A percentile compares a stretch with the other conserved stretches of the same genome.
phyloP scores from a whole-genome alignment of 129 eudicot genomes.

The Ambrosia artemisiifolia region DNA sequence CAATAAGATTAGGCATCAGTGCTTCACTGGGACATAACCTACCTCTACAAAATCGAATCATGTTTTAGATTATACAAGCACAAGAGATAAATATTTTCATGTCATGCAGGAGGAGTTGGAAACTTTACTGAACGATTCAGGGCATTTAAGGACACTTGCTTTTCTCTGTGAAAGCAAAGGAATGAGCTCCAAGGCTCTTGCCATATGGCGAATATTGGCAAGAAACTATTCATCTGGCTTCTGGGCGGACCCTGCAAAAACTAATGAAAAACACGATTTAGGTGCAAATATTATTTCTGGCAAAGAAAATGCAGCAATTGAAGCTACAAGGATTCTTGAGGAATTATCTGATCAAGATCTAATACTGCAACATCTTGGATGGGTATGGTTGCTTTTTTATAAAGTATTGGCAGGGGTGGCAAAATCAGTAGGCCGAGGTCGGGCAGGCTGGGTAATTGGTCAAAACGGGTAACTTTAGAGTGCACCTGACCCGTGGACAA shows the following conservation, averaged over 20 bases:
- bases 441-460: background rate
- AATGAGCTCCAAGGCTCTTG: constrained; percentile 86
- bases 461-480: background rate
- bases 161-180: constrained; percentile 87
- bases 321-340: constrained; percentile 87
- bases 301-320: constrained; percentile 70
- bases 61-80: background rate
- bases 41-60: background rate
- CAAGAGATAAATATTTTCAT: background rate
- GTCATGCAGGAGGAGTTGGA: constrained; percentile 97
- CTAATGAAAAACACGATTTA: constrained; percentile 30
- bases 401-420: background rate
- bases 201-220: constrained; percentile 86
- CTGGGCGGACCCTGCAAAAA: constrained; percentile 37
- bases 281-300: constrained; percentile 35
- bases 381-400: constrained; percentile 55
- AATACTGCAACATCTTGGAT: constrained; percentile 88
- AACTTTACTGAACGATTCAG: constrained; percentile 70
- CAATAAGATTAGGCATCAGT: no score
- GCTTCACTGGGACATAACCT: background rate
- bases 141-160: constrained; percentile 88
- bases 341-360: constrained; percentile 73
- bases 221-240: constrained; percentile 64
- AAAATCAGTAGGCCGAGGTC: background rate
- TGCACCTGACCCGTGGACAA: background rate